phyloP scores from a whole-genome alignment of 192 early-diverging fungal species.

The Nowakowskiella sp. region DNA sequence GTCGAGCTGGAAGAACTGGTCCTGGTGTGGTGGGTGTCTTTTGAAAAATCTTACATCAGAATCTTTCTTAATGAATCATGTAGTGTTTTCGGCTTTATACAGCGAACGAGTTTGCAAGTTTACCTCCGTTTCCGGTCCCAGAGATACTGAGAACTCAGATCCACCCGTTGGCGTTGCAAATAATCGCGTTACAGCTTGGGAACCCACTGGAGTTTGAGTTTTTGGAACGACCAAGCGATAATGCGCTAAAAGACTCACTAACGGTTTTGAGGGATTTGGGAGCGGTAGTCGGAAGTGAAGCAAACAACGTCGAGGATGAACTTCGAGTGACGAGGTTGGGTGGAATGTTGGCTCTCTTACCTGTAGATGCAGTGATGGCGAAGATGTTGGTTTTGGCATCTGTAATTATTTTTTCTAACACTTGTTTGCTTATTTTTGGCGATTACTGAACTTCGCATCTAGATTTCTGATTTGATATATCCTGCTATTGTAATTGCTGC shows the following conservation, averaged over 20 bases:
- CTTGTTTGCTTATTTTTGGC: conserved; percentile 1
- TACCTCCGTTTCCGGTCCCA: conserved; percentile 59
- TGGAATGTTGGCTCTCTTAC: conserved; percentile 42
- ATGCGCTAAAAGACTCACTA: conserved; percentile 35
- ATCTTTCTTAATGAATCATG: too few species aligned
- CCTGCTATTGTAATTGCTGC: conserved; percentile 52
- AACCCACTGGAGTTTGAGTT: conserved; percentile 56
- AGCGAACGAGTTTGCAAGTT: conserved; percentile 44
- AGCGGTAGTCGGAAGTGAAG: conserved; percentile 24
- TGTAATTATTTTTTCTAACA: too few species aligned
- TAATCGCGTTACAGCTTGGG: conserved; percentile 53
- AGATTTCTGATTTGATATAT: conserved; percentile 44
- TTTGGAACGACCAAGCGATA: conserved; percentile 44
- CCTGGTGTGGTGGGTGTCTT: conserved; percentile 37
- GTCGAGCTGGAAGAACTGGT: conserved; percentile 55
- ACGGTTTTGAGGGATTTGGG: conserved; percentile 36
- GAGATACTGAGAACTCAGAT: conserved; percentile 58
- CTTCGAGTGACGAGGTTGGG: conserved; percentile 46
- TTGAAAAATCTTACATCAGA: neutral
- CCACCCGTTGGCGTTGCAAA: conserved; percentile 49
- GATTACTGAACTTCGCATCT: neutral
- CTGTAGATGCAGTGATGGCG: conserved; percentile 55
- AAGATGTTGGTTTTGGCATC: conserved; percentile 59
- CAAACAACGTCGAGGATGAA: neutral
- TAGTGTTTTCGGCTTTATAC: conserved; percentile 58